Conservation (phyloP, 169 alveolate species). For the Nephromyces sp. region DNA sequence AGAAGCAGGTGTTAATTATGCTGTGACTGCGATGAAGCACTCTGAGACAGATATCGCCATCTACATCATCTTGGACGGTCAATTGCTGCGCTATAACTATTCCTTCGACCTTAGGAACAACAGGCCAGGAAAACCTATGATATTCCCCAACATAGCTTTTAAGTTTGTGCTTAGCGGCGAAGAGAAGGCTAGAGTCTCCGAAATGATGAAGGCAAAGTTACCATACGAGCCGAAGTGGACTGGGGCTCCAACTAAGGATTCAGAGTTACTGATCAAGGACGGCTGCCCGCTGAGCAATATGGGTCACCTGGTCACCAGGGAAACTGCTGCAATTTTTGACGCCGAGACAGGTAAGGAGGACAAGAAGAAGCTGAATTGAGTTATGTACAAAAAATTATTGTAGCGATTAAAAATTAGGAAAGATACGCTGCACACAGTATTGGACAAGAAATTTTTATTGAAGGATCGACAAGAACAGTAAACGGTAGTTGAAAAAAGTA, state of each 20-base stretch:
- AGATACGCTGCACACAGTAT: no score
- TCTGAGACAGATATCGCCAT: slow-evolving; percentile 52
- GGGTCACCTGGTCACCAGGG: neutral
- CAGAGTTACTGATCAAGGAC: neutral
- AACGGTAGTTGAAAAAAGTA: no score
- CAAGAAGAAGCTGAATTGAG: no score
- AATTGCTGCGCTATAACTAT: slow-evolving; percentile 37
- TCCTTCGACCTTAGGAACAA: slow-evolving; percentile 49
- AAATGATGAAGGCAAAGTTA: neutral
- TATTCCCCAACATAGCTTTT: slow-evolving; percentile 23
- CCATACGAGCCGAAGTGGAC: neutral
- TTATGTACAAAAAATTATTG: no score
- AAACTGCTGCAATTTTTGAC: neutral
- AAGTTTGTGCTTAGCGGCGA: slow-evolving; percentile 8
- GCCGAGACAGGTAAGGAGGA: neutral
- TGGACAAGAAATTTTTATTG: no score
- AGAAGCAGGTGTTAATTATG: slow-evolving; percentile 40
- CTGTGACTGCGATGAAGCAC: slow-evolving; percentile 45
- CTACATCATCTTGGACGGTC: slow-evolving; percentile 45
- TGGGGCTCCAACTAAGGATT: neutral
- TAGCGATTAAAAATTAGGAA: no score
- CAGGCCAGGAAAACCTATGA: slow-evolving; percentile 38
- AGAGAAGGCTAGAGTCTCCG: neutral
- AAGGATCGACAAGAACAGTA: no score
- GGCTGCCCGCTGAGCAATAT: neutral